Evolutionary conservation across 495 filamentous ascomycete species (phyloP), one percentile per base, ranked within the genome.

Genomic region (Patellaria atrata): DNA sequence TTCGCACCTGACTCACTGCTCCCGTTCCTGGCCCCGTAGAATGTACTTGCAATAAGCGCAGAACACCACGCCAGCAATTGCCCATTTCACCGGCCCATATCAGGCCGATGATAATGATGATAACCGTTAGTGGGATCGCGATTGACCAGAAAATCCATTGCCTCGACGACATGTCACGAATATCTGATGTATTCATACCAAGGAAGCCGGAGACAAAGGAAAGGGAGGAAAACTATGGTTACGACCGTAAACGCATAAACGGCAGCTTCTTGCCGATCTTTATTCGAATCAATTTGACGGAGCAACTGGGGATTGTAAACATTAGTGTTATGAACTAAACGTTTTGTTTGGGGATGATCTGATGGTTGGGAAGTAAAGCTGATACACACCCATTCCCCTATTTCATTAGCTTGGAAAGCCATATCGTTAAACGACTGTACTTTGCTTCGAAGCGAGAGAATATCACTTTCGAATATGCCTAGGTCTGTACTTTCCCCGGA

Each of bases 201-300:
- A 58, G 56, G 38, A 58, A 48, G 21, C 40, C 30, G n/a, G 55
- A 49, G 7, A 61, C 54, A 40, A 59, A 61, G 0, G 60, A 57
- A 25, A 61, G 28, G 60, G 25, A 63, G 39, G 42, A 63, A 61
- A 12, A 63, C 35, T 43, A 61, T 59, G 2, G 53, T 55, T 13
- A 63, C 47, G 27, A 51, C 43, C 5, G 60, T 61, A 37, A 63
- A 40, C 11, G 54, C 53, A 33, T 55, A 52, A 41, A 63, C 61
- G 37, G 45, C 45, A 7, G 30, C 32, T 12, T 48, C 47, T 48
- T 54, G 14, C 40, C 51, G 4, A 46, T 40, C 35, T 30, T 44
- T 44, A 27, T 27, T 44, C 0, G 34, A 28, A 9, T 38, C 34
- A 21, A 48, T 39, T 21, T 24, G 21, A 11, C 31, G 30, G 15